Evolutionary conservation across 2,329 filamentous ascomycete genomes (phyloP).

Genomic region (Dactylellina parvicollis): DNA sequence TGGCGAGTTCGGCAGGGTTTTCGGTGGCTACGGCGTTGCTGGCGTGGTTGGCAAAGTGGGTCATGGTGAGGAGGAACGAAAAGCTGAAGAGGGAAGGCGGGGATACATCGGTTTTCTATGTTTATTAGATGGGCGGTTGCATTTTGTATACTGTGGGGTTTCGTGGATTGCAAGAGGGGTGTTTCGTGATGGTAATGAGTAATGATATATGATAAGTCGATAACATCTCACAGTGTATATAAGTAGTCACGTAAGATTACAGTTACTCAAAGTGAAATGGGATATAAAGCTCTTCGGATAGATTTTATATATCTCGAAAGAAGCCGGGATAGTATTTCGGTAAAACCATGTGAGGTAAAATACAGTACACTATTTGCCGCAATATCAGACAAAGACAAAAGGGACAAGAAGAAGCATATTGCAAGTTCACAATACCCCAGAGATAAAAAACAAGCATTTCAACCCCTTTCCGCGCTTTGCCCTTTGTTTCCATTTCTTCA

Average conservation of each 20-base stretch:
- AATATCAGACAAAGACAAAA: constrained; percentile 16
- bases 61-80: constrained; percentile 63
- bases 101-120: constrained; percentile 34
- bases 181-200: too few relatives aligned
- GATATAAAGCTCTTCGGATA: constrained; percentile 5
- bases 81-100: constrained; percentile 59
- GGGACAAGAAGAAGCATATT: constrained; percentile 1
- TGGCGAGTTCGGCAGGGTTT: constrained; percentile 63
- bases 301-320: constrained; percentile 2
- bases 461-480: constrained; percentile 16
- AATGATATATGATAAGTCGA: too few relatives aligned
- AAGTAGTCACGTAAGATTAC: too few relatives aligned
- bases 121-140: constrained; percentile 23
- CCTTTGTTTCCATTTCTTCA: constrained; percentile 6
- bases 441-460: background rate
- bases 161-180: too few relatives aligned
- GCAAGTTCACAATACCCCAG: background rate
- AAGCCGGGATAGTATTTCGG: background rate
- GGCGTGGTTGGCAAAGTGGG: constrained; percentile 63
- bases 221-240: too few relatives aligned
- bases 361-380: constrained; percentile 15
- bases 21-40: constrained; percentile 63
- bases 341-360: constrained; percentile 32
- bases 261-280: background rate
- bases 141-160: too few relatives aligned